Percentiles rank a stretch among this genome's conserved stretches.
These are phyloP conservation scores for Geranium brycei DNA, from an alignment of 345 rosid genomes.

Conservation along the genomic window DNA sequence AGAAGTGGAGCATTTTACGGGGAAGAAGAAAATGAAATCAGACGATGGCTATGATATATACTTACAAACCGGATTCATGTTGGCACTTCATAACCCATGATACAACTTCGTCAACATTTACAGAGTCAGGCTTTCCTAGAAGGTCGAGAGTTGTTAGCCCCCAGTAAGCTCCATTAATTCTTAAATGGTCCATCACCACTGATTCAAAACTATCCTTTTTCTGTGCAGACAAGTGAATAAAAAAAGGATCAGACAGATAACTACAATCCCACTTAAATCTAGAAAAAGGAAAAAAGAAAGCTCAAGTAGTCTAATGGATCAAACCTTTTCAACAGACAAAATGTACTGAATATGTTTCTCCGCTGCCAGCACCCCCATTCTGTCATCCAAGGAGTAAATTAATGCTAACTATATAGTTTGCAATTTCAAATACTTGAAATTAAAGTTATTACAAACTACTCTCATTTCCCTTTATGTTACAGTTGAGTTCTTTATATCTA, in stretches of 20 bases:
- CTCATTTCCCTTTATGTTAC: neutral
- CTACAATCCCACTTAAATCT: slow-evolving; percentile 23
- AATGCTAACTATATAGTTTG: neutral
- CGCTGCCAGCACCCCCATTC: slow-evolving; percentile 44
- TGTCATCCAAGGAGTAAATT: slow-evolving; percentile 7
- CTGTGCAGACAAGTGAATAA: slow-evolving; percentile 16
- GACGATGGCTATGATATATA: neutral
- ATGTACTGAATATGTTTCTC: slow-evolving; percentile 50
- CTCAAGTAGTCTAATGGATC: neutral
- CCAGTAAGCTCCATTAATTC: slow-evolving; percentile 90
- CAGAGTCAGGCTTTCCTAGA: slow-evolving; percentile 50
- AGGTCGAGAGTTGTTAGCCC: slow-evolving; percentile 70
- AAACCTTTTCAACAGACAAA: slow-evolving; percentile 56
- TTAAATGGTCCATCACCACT: slow-evolving; percentile 83
- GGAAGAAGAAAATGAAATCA: neutral
- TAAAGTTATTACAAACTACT: neutral
- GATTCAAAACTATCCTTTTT: slow-evolving; percentile 72
- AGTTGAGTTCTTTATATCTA: neutral
- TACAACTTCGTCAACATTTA: slow-evolving; percentile 46
- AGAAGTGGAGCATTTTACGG: neutral
- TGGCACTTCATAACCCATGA: slow-evolving; percentile 76
- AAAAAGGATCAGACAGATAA: neutral
- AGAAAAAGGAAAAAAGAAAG: slow-evolving; percentile 9
- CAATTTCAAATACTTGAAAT: neutral
- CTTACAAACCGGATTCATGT: slow-evolving; percentile 51